Base-by-base conservation (phyloP, 805 yeast species). In the Starmerella scarabaei region DNA sequence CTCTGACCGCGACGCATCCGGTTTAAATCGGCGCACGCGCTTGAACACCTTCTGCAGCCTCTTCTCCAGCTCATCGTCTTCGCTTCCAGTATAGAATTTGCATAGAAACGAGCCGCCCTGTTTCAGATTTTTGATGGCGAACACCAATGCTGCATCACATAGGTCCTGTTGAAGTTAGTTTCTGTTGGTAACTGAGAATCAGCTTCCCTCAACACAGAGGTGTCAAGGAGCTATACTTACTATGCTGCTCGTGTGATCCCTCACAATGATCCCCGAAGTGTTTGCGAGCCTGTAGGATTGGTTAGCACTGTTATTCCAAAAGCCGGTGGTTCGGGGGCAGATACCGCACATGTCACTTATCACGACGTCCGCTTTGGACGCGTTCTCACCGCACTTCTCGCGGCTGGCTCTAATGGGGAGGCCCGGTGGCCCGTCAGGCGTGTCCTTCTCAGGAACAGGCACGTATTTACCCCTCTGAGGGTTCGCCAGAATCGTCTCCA, bases 221-320 rank as follows among this genome's bases (percentile, higher is more conserved):
- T 9, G 11, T 16, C 9, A 21, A 19, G 6, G 27, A n/a, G 12
- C 15, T 5, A 19, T 24, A 59, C 72, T 54, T 52, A 69, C 82
- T 48, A 91, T 79, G 45, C 94, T 84, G 49, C 73, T 74, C 12
- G 70, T 63, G 60, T 88, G 97, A 58, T 88, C 98, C 47, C 73
- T 72, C 30, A 80, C 75, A 8, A 77, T 72, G 30, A 82, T 62
- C 3, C 98, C 97, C 12, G 85, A 67, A 3, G 96, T 83, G 55
- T 88, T 88, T 35, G 84, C 81, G 81, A 88, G 80, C 97, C 95
- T 88, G 62, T 75, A 80, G 35, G 94, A 75, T 40, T 71, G 71
- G 75, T 77, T 78, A 77, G 82, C 74, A 68, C 80, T 72, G 61
- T 72, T 64, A 55, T 65, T 67, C 69, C 73, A 66, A 55, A 62